phyloP scores from a whole-genome alignment of 345 rosid genomes.

The Garcia nutans region DNA sequence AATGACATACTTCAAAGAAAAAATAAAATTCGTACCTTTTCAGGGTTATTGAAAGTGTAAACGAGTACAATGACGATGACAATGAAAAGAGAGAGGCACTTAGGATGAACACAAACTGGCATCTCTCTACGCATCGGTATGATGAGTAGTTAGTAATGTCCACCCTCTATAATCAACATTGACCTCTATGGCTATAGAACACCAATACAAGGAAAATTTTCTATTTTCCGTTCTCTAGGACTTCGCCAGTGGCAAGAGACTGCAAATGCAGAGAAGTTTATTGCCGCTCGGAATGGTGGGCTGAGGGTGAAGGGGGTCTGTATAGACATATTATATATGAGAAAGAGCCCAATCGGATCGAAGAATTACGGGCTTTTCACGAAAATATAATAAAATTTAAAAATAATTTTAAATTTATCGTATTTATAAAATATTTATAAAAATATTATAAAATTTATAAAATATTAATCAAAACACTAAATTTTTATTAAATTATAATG shows the following conservation, averaged over 20 bases:
- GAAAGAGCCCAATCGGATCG: no score
- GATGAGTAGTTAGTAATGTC: not conserved
- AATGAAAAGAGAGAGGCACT: slow-evolving; percentile 51
- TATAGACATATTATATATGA: no score
- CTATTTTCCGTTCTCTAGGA: not conserved
- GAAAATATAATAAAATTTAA: no score
- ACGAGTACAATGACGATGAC: slow-evolving; percentile 49
- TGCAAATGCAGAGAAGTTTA: not conserved
- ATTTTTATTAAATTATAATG: no score
- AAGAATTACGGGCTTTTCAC: no score
- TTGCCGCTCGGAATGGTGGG: not conserved
- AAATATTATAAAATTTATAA: no score
- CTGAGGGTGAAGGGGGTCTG: no score
- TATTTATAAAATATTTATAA: no score
- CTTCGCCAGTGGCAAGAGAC: not conserved
- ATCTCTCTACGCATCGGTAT: slow-evolving; percentile 61
- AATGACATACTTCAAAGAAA: not conserved
- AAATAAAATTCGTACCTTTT: slow-evolving; percentile 38
- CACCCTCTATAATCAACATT: not conserved
- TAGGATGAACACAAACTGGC: slow-evolving; percentile 57
- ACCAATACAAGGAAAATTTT: not conserved
- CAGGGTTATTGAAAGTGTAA: slow-evolving; percentile 42
- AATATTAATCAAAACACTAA: no score
- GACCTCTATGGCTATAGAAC: not conserved
- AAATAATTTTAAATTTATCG: no score